Conservation (phyloP, 78 protist genomes). For the Monosiga brevicollis region DNA sequence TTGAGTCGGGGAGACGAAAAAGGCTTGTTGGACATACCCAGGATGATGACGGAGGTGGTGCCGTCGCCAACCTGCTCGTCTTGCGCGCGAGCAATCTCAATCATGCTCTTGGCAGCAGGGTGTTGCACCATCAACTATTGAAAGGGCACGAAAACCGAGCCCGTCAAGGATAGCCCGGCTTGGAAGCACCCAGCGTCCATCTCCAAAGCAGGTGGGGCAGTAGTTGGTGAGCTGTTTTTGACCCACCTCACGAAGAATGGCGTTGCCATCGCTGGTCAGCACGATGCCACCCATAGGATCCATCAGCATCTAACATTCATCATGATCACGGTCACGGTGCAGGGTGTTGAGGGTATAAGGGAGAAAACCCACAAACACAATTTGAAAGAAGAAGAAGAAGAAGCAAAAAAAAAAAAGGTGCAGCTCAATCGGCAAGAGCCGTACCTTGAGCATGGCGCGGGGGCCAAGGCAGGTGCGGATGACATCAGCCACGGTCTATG, state of each 20-base stretch:
- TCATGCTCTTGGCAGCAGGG: constrained; percentile 94
- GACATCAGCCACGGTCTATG: constrained; percentile 84
- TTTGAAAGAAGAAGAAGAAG: background rate
- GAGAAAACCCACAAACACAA: background rate
- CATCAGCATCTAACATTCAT: constrained; percentile 60
- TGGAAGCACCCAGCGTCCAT: too few species aligned
- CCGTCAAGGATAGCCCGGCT: too few species aligned
- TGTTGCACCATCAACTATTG: constrained; percentile 57
- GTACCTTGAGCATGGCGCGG: constrained; percentile 91
- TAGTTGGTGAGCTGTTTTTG: too few species aligned
- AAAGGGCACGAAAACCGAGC: too few species aligned
- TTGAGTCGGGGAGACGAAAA: background rate
- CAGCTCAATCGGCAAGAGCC: too few species aligned
- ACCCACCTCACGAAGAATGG: constrained; percentile 86
- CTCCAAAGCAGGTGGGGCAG: too few species aligned
- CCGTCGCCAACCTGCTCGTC: constrained; percentile 99
- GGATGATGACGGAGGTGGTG: constrained; percentile 97
- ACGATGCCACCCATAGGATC: constrained; percentile 80
- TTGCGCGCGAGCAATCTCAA: constrained; percentile 93
- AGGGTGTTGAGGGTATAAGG: too few species aligned
- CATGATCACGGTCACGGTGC: background rate
- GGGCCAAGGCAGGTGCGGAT: constrained; percentile 98
- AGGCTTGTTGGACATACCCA: constrained; percentile 7
- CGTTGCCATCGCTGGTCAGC: constrained; percentile 98
- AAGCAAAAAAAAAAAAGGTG: too few species aligned